Conservation (phyloP, 192 early-diverging fungal species). For the Jimgerdemannia lactiflua region DNA sequence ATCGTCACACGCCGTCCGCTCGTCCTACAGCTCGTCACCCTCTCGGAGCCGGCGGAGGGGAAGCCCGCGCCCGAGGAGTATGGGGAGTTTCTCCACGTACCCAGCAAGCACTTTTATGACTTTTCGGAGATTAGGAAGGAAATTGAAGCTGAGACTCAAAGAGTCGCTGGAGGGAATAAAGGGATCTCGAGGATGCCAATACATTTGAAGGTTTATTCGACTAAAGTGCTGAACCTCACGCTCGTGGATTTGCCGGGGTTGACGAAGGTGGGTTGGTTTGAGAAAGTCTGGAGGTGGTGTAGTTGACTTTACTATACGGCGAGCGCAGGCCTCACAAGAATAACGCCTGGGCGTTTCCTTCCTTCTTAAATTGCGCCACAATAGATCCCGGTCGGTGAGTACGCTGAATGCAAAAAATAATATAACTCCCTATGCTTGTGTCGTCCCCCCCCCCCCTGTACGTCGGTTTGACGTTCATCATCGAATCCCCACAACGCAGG, state of each 20-base stretch:
- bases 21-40: conserved; percentile 72
- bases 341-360: not conserved
- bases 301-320: not conserved
- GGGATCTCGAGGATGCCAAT: conserved; percentile 76
- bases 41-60: not conserved
- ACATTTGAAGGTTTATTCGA: conserved; percentile 73
- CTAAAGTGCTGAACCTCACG: conserved; percentile 76
- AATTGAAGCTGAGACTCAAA: conserved; percentile 77
- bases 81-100: conserved; percentile 74
- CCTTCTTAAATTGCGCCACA: not conserved
- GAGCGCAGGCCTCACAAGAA: no score
- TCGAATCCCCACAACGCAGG: conserved; percentile 35
- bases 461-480: not conserved
- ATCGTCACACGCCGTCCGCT: conserved; percentile 83
- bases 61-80: conserved; percentile 33
- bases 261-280: conserved; percentile 57
- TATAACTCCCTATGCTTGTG: not conserved
- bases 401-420: not conserved
- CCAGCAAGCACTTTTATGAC: conserved; percentile 72
- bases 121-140: conserved; percentile 75
- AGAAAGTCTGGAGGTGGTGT: not conserved
- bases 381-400: conserved; percentile 38
- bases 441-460: not conserved
- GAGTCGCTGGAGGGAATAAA: conserved; percentile 78
- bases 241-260: conserved; percentile 81